These are phyloP conservation scores for Noccaea bulbosa DNA, from an alignment of 345 rosid genomes.

Conservation along the genomic window DNA sequence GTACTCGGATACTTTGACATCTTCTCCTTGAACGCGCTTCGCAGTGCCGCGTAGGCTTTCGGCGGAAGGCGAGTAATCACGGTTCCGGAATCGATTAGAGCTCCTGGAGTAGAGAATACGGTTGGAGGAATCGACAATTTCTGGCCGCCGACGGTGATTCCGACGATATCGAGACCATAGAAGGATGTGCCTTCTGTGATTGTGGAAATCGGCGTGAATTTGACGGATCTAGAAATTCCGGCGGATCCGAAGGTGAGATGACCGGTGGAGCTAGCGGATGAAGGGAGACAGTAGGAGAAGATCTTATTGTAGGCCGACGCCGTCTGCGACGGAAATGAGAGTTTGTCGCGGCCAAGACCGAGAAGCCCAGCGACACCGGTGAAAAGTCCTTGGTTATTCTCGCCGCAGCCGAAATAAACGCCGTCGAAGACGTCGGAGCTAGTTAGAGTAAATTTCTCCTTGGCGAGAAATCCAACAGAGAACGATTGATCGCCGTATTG, in stretches of 20 bases:
- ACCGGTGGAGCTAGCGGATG: constrained; percentile 67
- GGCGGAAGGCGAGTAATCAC: constrained; percentile 84
- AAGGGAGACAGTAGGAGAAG: constrained; percentile 89
- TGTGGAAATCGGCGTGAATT: constrained; percentile 65
- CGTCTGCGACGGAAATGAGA: constrained; percentile 74
- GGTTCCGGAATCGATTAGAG: constrained; percentile 87
- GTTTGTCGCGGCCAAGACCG: constrained; percentile 77
- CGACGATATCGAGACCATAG: constrained; percentile 67
- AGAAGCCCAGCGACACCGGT: constrained; percentile 72
- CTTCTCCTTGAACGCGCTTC: constrained; percentile 48
- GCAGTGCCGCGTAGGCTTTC: constrained; percentile 57
- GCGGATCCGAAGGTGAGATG: constrained; percentile 71
- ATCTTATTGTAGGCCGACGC: constrained; percentile 57
- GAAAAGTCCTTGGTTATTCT: constrained; percentile 79
- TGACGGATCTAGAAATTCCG: constrained; percentile 45
- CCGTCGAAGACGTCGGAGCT: constrained; percentile 49
- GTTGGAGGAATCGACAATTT: constrained; percentile 54
- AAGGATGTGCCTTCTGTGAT: constrained; percentile 49
- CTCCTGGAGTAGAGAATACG: constrained; percentile 55
- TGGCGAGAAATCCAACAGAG: constrained; percentile 67
- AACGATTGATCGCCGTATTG: constrained; percentile 80
- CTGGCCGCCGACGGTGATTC: constrained; percentile 58
- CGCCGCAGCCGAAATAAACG: constrained; percentile 80
- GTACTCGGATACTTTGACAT: constrained; percentile 68
- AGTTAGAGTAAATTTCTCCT: constrained; percentile 64